These are phyloP conservation scores for Ophiosphaerella herpotricha DNA, from an alignment of 2,329 filamentous ascomycete genomes.

Conservation along the genomic window DNA sequence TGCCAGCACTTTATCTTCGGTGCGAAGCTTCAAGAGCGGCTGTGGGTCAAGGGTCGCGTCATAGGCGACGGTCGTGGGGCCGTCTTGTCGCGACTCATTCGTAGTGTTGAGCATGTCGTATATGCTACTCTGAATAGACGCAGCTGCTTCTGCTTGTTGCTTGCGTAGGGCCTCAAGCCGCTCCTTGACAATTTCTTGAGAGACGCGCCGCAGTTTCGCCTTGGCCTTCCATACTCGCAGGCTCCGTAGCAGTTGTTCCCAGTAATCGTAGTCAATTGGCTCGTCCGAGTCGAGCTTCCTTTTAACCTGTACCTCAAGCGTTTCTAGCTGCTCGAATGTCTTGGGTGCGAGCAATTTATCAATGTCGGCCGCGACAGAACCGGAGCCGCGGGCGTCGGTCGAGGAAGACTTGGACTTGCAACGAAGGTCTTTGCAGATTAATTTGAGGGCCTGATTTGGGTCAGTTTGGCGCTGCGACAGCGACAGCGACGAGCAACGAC, in stretches of 20 bases:
- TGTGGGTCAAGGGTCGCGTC: constrained; percentile 64
- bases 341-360: constrained; percentile 87
- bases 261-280: constrained; percentile 94
- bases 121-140: constrained; percentile 58
- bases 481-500: constrained; percentile 17
- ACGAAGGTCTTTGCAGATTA: constrained; percentile 77
- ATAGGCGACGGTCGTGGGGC: constrained; percentile 28
- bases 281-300: constrained; percentile 86
- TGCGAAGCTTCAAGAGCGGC: constrained; percentile 65
- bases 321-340: constrained; percentile 81
- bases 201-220: constrained; percentile 79
- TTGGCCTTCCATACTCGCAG: constrained; percentile 90
- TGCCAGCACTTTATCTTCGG: constrained; percentile 66
- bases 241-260: constrained; percentile 88
- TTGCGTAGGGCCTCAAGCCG: constrained; percentile 69
- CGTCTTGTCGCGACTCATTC: constrained; percentile 3
- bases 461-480: constrained; percentile 26
- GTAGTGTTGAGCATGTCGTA: constrained; percentile 48
- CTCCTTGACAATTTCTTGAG: constrained; percentile 72
- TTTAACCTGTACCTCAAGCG: constrained; percentile 83
- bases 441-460: constrained; percentile 69
- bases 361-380: constrained; percentile 83
- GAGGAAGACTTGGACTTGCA: constrained; percentile 65
- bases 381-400: constrained; percentile 74
- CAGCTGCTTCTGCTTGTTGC: constrained; percentile 70